Percentiles rank a stretch among this genome's conserved stretches.
Conservation (phyloP, 306 rosid genomes). For the Malus sylvestris region DNA sequence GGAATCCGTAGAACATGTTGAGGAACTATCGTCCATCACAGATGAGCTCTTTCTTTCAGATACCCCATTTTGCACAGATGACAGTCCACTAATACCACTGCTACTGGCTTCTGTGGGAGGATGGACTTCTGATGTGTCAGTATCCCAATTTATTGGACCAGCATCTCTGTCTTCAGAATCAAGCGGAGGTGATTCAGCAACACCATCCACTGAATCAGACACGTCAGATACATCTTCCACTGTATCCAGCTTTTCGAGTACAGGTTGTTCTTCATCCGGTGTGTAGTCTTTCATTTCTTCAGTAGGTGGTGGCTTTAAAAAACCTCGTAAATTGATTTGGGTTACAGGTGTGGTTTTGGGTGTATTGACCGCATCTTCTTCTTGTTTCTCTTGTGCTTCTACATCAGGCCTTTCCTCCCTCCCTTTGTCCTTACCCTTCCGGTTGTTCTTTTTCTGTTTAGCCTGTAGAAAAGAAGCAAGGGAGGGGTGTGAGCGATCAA, state of each 20-base stretch:
- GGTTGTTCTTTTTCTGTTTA: conserved; percentile 82
- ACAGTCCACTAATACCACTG: conserved; percentile 45
- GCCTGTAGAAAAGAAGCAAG: conserved; percentile 41
- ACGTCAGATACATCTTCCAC: conserved; percentile 70
- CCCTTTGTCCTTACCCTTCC: conserved; percentile 78
- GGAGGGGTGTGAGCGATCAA: conserved; percentile 14
- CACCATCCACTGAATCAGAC: conserved; percentile 82
- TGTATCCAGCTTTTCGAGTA: conserved; percentile 54
- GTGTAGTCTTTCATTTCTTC: conserved; percentile 49
- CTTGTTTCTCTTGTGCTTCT: conserved; percentile 38
- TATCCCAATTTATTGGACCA: conserved; percentile 83
- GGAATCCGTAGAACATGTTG: conserved; percentile 94
- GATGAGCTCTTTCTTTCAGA: conserved; percentile 58
- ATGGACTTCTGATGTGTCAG: conserved; percentile 91
- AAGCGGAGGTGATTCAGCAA: conserved; percentile 51
- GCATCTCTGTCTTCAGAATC: conserved; percentile 94
- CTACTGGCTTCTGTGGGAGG: conserved; percentile 56
- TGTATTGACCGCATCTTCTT: conserved; percentile 17
- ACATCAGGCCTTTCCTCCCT: conserved; percentile 57
- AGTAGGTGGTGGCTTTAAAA: conserved; percentile 11
- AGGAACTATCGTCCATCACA: conserved; percentile 90
- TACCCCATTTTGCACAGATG: conserved; percentile 53
- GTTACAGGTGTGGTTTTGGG: too few relatives aligned
- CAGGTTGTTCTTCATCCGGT: conserved; percentile 45
- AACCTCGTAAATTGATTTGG: too few relatives aligned